Evolutionary conservation across 768 basidiomycete genomes (phyloP), one percentile per base, ranked within the genome.

Genomic region (Sarcodon sp.): DNA sequence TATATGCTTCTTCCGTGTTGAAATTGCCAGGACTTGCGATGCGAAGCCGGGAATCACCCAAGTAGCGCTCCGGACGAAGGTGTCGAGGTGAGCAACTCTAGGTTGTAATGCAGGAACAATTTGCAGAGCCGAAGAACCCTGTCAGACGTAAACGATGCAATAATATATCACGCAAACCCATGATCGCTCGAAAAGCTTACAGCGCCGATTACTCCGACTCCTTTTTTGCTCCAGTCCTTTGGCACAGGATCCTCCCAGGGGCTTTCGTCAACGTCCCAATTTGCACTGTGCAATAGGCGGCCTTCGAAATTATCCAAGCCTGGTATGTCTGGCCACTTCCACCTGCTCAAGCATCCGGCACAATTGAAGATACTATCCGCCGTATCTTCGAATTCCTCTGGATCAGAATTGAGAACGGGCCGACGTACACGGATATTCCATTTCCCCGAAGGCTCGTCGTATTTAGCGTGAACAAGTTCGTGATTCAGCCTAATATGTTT

Each of bases 401-500:
- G 21, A 27, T 27, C 21, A 27, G 35, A 44, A 11, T 37, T 34
- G 34, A n/a, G 36, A 18, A 36, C 16, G 4, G 35, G 18, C 18
- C 44, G 32, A n/a, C 39, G 33, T 6, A 49, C 8, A 9, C 11
- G 27, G 9, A 49, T 7, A n/a, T 12, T 11, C 48, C 48, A 49
- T 21, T 37, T n/a, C 4, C 43, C 48, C 33, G 3, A 8, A 11
- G 15, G 7, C 18, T 44, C 48, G 15, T 21, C 36, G 43, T 44
- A 49, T 6, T 27, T 6, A 6, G 48, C 48, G n/a, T 36, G 61
- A 0, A 68, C 64, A 47, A 84, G 61, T 50, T 77, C 72, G 55
- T 80, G 79, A 8, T 65, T 65, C 0, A 81, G 68, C 38, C 72
- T 72, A 56, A 82, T 74, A 59, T 72, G 73, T 6, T 64, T 66